Percentiles rank a stretch among this genome's conserved stretches.
Evolutionary conservation across 192 early-diverging fungal genomes (phyloP).

Genomic region (Podila epicladia): DNA sequence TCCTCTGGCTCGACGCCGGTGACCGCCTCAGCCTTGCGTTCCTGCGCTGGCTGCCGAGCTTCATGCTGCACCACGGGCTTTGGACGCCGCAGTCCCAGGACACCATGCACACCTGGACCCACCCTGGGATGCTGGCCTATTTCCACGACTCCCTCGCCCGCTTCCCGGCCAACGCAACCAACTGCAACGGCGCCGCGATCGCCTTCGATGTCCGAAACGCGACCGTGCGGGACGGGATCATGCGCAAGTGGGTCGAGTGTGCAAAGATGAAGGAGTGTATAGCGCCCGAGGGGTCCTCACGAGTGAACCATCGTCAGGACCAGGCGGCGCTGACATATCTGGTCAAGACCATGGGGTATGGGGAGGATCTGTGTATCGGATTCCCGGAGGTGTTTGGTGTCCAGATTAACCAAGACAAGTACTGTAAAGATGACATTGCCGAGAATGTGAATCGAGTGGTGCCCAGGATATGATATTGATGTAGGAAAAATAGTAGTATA

Average conservation of each 20-base stretch:
- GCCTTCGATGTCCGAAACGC: constrained; percentile 53
- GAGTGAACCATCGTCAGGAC: constrained; percentile 61
- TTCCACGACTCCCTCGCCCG: constrained; percentile 31
- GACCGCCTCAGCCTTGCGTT: constrained; percentile 45
- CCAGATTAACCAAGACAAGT: constrained; percentile 32
- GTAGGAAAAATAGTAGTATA: background rate
- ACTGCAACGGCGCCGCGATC: constrained; percentile 59
- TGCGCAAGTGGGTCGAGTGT: constrained; percentile 58
- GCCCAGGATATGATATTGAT: background rate
- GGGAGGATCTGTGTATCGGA: constrained; percentile 27
- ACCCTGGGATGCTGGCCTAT: constrained; percentile 55
- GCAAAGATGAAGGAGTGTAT: constrained; percentile 57
- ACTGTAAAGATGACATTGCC: constrained; percentile 31
- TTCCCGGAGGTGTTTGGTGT: constrained; percentile 25
- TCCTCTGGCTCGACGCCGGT: constrained; percentile 64
- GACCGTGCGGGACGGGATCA: constrained; percentile 44
- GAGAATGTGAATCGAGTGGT: constrained; percentile 7
- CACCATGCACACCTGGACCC: constrained; percentile 52
- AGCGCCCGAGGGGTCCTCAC: constrained; percentile 56
- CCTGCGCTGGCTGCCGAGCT: constrained; percentile 39
- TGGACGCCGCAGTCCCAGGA: constrained; percentile 55
- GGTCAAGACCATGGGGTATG: constrained; percentile 43
- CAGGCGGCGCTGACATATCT: constrained; percentile 58
- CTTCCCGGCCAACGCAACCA: constrained; percentile 34
- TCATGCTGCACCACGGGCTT: constrained; percentile 40